A percentile compares a stretch with the other conserved stretches of the same genome.
Conservation (phyloP, 2,329 filamentous ascomycete species). For the Delphinella strobiligena region DNA sequence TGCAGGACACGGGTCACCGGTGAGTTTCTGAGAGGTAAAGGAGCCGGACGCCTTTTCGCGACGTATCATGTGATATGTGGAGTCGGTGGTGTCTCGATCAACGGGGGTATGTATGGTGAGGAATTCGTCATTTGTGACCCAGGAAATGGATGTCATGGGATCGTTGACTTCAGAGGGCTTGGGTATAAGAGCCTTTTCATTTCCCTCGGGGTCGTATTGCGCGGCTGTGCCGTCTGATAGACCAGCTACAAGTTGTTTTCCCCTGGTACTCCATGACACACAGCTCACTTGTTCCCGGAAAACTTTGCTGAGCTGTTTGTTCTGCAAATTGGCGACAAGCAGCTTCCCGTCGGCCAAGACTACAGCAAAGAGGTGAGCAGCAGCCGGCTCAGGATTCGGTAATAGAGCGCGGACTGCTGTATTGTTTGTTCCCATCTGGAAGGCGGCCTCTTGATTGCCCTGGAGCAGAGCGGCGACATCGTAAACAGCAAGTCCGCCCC, state of each 20-base stretch:
- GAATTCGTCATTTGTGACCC: conserved; percentile 83
- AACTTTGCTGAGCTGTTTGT: conserved; percentile 48
- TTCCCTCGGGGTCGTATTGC: conserved; percentile 76
- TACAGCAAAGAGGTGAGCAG: conserved; percentile 64
- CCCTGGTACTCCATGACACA: conserved; percentile 81
- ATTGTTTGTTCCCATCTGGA: conserved; percentile 67
- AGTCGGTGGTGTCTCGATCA: conserved; percentile 30
- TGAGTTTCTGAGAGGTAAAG: conserved; percentile 63
- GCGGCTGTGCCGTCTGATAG: conserved; percentile 65
- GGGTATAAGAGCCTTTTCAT: conserved; percentile 65
- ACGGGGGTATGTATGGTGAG: conserved; percentile 64
- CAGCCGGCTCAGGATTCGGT: conserved; percentile 68
- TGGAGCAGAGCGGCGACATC: conserved; percentile 57
- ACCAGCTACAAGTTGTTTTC: conserved; percentile 85
- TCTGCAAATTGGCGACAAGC: conserved; percentile 68
- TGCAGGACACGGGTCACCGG: conserved; percentile 56
- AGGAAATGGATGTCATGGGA: conserved; percentile 49
- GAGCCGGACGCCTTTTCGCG: conserved; percentile 45
- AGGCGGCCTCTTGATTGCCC: conserved; percentile 53
- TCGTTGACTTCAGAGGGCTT: conserved; percentile 53
- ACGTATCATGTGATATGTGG: conserved; percentile 69
- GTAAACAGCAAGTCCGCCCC: conserved; percentile 75
- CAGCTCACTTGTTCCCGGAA: conserved; percentile 69
- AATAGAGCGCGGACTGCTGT: conserved; percentile 60
- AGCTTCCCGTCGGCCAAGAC: conserved; percentile 73